A percentile compares a stretch with the other conserved stretches of the same genome.
Evolutionary conservation across 2,329 filamentous ascomycete genomes (phyloP).

Genomic region (Fusarium citri): DNA sequence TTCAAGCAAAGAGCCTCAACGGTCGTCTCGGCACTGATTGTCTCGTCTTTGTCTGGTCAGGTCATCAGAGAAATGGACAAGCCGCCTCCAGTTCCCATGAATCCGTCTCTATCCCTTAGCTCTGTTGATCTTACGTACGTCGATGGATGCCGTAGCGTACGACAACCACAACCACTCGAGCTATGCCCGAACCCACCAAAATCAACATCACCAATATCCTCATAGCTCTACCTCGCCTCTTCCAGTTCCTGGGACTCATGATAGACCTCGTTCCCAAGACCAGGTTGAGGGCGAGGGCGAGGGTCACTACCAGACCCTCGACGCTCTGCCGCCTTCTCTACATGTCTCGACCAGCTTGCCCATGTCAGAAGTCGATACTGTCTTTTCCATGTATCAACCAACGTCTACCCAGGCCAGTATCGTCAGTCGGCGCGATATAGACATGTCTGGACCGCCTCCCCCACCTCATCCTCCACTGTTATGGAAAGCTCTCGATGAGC

Average conservation of each 20-base stretch:
- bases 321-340: conserved; percentile 31
- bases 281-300: conserved; percentile 20
- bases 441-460: conserved; percentile 37
- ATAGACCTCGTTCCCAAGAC: conserved; percentile 5
- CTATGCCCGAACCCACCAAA: conserved; percentile 23
- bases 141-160: conserved; percentile 38
- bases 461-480: conserved; percentile 29
- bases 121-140: conserved; percentile 33
- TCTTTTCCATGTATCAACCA: conserved; percentile 44
- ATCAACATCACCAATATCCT: conserved; percentile 10
- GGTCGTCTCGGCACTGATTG: conserved; percentile 24
- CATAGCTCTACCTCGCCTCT: conserved; percentile 23
- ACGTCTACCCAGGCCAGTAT: conserved; percentile 48
- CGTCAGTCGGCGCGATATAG: conserved; percentile 43
- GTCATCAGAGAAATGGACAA: conserved; percentile 36
- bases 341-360: conserved; percentile 39
- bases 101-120: conserved; percentile 26
- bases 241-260: conserved; percentile 34
- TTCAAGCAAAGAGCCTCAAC: conserved; percentile 31
- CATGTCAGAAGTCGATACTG: conserved; percentile 46
- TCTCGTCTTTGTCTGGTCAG: conserved; percentile 19
- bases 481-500: conserved; percentile 13
- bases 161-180: conserved; percentile 32
- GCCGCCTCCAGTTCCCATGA: conserved; percentile 36
- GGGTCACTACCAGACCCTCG: conserved; percentile 18